Conservation (phyloP, 2,329 filamentous ascomycete species). For the Harringtonia aguacate region DNA sequence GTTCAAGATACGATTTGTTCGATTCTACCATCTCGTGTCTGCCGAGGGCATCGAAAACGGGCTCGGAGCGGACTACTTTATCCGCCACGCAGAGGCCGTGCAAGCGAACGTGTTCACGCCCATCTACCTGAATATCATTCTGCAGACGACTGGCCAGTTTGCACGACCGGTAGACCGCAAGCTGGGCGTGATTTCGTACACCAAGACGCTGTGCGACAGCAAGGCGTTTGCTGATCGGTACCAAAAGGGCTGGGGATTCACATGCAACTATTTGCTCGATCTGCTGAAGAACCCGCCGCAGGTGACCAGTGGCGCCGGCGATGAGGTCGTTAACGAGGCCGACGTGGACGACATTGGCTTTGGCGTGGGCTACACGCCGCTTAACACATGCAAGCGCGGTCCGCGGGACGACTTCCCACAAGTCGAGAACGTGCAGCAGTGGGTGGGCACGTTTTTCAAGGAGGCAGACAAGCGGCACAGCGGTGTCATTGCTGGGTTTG, state of each 20-base stretch:
- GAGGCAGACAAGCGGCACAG: conserved; percentile 64
- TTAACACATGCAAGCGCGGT: conserved; percentile 78
- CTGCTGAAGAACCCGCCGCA: conserved; percentile 78
- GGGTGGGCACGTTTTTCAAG: conserved; percentile 71
- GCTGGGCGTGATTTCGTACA: conserved; percentile 82
- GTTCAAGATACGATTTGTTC: conserved; percentile 77
- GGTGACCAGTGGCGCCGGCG: conserved; percentile 51
- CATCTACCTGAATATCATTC: conserved; percentile 77
- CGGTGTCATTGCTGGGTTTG: conserved; percentile 61
- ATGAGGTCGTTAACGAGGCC: conserved; percentile 72
- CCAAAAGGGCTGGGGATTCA: conserved; percentile 83
- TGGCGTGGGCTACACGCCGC: conserved; percentile 83
- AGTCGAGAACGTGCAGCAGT: conserved; percentile 68
- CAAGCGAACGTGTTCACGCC: conserved; percentile 72
- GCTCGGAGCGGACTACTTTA: conserved; percentile 88
- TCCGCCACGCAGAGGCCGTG: conserved; percentile 70
- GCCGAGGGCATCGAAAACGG: conserved; percentile 62
- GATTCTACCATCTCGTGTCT: conserved; percentile 89
- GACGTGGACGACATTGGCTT: conserved; percentile 95
- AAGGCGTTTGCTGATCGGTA: conserved; percentile 73
- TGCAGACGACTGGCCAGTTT: conserved; percentile 82
- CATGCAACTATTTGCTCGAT: conserved; percentile 79
- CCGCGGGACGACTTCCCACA: conserved; percentile 77
- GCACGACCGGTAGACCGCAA: conserved; percentile 85
- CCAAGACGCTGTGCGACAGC: conserved; percentile 83